phyloP scores from a whole-genome alignment of 179 eudicot species.

The Patellifolia procumbens region DNA sequence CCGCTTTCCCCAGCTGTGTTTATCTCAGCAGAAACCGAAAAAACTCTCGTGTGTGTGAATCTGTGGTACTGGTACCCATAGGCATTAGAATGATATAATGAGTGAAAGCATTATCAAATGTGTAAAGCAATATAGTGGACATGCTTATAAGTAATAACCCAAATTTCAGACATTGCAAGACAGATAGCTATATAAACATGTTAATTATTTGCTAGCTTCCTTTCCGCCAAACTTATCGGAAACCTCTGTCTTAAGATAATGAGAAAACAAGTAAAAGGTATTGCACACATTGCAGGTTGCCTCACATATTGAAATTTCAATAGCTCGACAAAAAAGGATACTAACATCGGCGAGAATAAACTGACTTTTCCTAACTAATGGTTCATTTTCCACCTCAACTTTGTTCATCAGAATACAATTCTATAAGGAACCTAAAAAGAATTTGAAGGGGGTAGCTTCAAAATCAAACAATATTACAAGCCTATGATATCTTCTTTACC shows the following conservation, averaged over 20 bases:
- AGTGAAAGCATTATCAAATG: background rate
- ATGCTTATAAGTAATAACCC: background rate
- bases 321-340: background rate
- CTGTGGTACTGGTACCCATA: background rate
- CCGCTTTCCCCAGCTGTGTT: background rate
- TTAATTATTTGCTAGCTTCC: background rate
- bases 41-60: background rate
- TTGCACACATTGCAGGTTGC: background rate
- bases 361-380: background rate
- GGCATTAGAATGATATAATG: background rate
- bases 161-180: background rate
- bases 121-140: background rate
- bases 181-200: background rate
- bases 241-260: too few species aligned
- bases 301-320: background rate
- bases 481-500: background rate
- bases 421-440: background rate
- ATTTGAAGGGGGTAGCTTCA: background rate
- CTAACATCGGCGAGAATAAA: background rate
- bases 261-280: too few species aligned
- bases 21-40: background rate
- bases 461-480: background rate
- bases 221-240: background rate
- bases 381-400: background rate
- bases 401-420: background rate